Base-by-base conservation (phyloP, 495 filamentous ascomycete species). In the Chaetomium fimeti region DNA sequence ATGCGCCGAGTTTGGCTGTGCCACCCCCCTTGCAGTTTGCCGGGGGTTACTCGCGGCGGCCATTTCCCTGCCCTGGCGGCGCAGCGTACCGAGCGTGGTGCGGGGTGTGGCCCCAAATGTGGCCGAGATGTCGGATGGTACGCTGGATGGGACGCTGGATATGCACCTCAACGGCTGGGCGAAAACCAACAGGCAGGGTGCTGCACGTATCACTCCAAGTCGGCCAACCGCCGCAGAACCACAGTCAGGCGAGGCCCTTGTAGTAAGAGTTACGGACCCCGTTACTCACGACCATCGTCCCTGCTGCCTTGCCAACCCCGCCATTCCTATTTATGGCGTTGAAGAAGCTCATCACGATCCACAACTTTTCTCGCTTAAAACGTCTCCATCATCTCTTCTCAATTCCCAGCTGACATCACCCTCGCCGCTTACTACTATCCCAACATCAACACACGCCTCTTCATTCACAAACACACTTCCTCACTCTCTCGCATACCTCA, bases 131-230 rank as follows among this genome's bases (percentile, higher is more conserved):
- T 11, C 8, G 54, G 29, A 24, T 29, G 32, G 36, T 18, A 20
- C 8, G 16, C 20, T n/a, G 25, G 25, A 8, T 29, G 18, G 8
- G 27, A 20, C 52, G 4, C 18, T 54, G 28, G 4, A 53, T 6
- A 57, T 57, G 54, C 29, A 57, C 2, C 54, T 38, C 28, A 6
- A 55, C 28, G 29, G 52, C 52, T 11, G 16, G 52, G 28, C n/a
- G 20, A 25, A 15, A 11, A 25, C 48, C 20, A 42, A 16, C 36
- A 24, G 32, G 20, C 47, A 20, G 12, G 15, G 15, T 45, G 42
- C 42, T 18, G 42, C 13, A 45, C 25, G 47, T 36, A 36, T 43
- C 40, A 43, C 40, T 13, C 13, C 40, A 16, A 16, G 40, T 55
- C 52, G n/a, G 22, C 28, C 27, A 55, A 25, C 47, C 47, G 47